These are phyloP conservation scores for Adansonia rubrostipa DNA, from an alignment of 441 rosid species.

Conservation along the genomic window DNA sequence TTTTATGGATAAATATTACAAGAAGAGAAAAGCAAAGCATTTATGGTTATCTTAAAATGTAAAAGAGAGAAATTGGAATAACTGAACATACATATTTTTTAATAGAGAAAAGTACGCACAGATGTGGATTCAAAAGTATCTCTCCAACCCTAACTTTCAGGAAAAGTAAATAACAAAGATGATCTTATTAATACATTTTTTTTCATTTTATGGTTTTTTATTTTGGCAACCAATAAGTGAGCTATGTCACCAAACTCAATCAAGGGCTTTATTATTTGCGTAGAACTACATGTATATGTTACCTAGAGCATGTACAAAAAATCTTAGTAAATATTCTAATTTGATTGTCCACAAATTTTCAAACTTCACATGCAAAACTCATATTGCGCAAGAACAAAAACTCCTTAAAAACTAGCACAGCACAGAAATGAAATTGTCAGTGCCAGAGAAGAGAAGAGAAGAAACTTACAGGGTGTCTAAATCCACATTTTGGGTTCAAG, in stretches of 20 bases:
- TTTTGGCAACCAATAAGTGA: no score
- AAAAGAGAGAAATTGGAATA: constrained; percentile 5
- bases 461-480: constrained; percentile 88
- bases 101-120: no score
- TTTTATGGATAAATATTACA: background rate
- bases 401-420: background rate
- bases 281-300: no score
- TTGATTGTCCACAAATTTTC: background rate
- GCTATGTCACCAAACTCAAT: no score
- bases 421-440: background rate
- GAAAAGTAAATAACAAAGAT: background rate
- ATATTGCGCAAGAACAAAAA: background rate
- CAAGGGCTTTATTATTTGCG: no score
- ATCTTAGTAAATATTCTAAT: constrained; percentile 1
- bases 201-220: no score
- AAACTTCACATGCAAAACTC: constrained; percentile 10
- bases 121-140: no score
- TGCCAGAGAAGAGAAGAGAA: constrained; percentile 1
- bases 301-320: no score
- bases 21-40: background rate
- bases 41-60: background rate
- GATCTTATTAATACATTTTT: background rate
- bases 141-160: background rate
- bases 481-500: constrained; percentile 86
- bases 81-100: no score